phyloP scores from a whole-genome alignment of 768 basidiomycete genomes.

The Jaapia argillacea region DNA sequence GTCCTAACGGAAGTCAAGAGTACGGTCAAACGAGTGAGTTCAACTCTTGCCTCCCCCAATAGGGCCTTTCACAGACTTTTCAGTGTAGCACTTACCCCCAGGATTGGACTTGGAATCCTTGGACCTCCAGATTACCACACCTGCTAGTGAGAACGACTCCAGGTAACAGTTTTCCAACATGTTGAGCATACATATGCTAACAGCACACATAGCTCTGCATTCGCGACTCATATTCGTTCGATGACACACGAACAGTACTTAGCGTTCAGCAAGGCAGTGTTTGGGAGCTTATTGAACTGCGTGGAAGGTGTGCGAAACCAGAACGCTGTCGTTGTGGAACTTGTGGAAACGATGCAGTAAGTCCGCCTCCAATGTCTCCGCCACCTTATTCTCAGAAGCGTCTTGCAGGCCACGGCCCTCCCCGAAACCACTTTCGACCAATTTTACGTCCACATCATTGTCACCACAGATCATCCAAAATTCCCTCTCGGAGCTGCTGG shows the following conservation, averaged over 20 bases:
- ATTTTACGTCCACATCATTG: not conserved
- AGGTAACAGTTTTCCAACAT: no score
- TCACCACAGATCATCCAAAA: not conserved
- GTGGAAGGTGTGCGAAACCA: slow-evolving; percentile 63
- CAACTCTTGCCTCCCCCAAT: not conserved
- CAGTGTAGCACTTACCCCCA: slow-evolving; percentile 44
- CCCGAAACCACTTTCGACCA: no score
- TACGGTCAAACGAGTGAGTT: slow-evolving; percentile 51
- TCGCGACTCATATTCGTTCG: no score
- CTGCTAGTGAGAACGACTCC: slow-evolving; percentile 7
- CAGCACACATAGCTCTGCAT: no score
- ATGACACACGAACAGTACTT: not conserved
- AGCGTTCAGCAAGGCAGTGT: slow-evolving; percentile 28
- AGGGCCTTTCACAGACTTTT: not conserved
- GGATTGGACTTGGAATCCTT: slow-evolving; percentile 45
- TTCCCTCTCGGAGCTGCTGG: slow-evolving; percentile 56
- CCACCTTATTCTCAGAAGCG: not conserved
- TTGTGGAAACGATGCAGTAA: slow-evolving; percentile 41
- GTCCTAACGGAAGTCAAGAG: slow-evolving; percentile 51
- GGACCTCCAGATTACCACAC: slow-evolving; percentile 23
- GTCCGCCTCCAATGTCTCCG: slow-evolving; percentile 7
- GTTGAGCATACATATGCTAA: no score
- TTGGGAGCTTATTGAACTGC: slow-evolving; percentile 50
- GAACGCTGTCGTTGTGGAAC: slow-evolving; percentile 42
- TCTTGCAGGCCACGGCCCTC: not conserved